These are phyloP conservation scores for Calonectria hongkongensis DNA, from an alignment of 2,329 filamentous ascomycete genomes.

Conservation along the genomic window DNA sequence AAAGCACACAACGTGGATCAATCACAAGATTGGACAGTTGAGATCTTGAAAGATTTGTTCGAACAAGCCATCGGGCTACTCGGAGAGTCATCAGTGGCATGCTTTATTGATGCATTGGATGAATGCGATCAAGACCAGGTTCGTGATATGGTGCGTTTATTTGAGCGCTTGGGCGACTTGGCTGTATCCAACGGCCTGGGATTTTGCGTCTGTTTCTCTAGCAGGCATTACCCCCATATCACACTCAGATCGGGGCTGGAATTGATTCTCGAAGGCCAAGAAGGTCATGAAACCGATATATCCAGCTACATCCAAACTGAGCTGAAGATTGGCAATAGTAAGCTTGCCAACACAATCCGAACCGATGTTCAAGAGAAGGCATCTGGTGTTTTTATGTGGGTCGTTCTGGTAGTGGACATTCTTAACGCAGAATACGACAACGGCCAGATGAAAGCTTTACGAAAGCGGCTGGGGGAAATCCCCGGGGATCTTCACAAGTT, in stretches of 20 bases:
- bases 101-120: constrained; percentile 62
- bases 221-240: constrained; percentile 68
- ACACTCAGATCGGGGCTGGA: constrained; percentile 52
- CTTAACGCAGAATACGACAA: constrained; percentile 59
- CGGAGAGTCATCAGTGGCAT: neutral
- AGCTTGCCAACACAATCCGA: neutral
- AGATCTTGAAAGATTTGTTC: neutral
- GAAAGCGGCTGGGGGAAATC: constrained; percentile 57
- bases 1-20: neutral
- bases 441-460: constrained; percentile 52
- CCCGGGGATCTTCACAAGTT: constrained; percentile 65
- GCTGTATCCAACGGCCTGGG: constrained; percentile 33
- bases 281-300: constrained; percentile 53
- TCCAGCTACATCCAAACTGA: constrained; percentile 42
- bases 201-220: constrained; percentile 66
- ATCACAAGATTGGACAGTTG: neutral
- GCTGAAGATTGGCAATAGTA: constrained; percentile 23
- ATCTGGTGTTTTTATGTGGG: constrained; percentile 47
- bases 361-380: constrained; percentile 60
- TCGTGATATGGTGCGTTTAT: constrained; percentile 63
- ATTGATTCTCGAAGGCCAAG: constrained; percentile 53
- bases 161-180: constrained; percentile 60
- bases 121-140: constrained; percentile 67
- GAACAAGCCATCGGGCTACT: neutral
- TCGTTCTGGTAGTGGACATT: constrained; percentile 63